phyloP scores from a whole-genome alignment of 106 monocot species.

The Acorus calamus region DNA sequence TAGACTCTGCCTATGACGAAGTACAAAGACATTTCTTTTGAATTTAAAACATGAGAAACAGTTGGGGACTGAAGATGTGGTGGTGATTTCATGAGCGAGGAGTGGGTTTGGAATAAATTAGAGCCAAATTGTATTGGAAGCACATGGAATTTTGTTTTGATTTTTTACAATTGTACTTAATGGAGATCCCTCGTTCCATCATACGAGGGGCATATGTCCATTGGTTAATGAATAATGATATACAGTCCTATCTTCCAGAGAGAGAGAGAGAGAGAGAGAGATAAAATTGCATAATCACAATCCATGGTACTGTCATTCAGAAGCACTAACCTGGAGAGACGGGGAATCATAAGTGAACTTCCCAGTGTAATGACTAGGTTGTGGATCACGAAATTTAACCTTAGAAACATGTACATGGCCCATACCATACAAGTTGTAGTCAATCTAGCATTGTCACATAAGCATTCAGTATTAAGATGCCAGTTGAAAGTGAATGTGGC shows the following conservation, averaged over 20 bases:
- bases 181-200: too few relatives aligned
- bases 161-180: too few relatives aligned
- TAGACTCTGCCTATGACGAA: constrained; percentile 43
- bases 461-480: neutral
- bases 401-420: constrained; percentile 62
- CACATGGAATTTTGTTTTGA: too few relatives aligned
- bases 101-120: too few relatives aligned
- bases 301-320: neutral
- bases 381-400: constrained; percentile 69
- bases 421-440: constrained; percentile 96
- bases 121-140: too few relatives aligned
- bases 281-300: neutral
- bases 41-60: too few relatives aligned
- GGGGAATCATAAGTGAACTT: constrained; percentile 9
- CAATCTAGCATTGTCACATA: constrained; percentile 35
- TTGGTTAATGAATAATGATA: too few relatives aligned
- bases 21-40: neutral
- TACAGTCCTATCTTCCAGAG: too few relatives aligned
- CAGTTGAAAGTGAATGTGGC: too few relatives aligned
- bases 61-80: too few relatives aligned
- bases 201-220: too few relatives aligned
- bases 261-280: neutral
- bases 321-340: constrained; percentile 13
- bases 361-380: constrained; percentile 27
- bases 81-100: too few relatives aligned